Percentiles rank a stretch among this genome's conserved stretches.
These are phyloP conservation scores for Puccinellia tenuiflora DNA, from an alignment of 176 grass and related monocot species.

Conservation along the genomic window DNA sequence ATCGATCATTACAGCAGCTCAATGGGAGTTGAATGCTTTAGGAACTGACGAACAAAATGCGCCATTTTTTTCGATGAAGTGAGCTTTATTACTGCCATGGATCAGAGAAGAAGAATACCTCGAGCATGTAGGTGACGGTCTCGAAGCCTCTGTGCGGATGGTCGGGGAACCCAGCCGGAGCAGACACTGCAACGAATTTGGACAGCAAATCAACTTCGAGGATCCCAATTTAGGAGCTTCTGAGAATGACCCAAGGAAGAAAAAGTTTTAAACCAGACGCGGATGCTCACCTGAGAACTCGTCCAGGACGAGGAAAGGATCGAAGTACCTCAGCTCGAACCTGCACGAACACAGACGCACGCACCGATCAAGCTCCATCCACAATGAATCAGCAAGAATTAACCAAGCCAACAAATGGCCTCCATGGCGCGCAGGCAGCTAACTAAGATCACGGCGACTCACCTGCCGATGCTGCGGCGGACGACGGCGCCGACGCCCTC, in stretches of 20 bases:
- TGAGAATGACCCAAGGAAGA: not conserved
- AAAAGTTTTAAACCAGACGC: too few species aligned
- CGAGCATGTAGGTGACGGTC: constrained; percentile 98
- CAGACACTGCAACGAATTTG: constrained; percentile 38
- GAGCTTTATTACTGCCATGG: too few species aligned
- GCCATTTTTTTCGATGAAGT: too few species aligned
- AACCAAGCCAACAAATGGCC: not conserved
- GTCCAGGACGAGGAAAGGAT: constrained; percentile 88
- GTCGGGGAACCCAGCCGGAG: constrained; percentile 92
- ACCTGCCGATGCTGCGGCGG: constrained; percentile 94
- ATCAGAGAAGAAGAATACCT: constrained; percentile 31
- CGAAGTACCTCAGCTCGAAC: constrained; percentile 92
- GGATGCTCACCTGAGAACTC: constrained; percentile 79
- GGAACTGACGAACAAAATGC: too few species aligned
- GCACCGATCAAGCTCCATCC: not conserved
- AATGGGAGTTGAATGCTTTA: not conserved
- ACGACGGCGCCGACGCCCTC: constrained; percentile 87
- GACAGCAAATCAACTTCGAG: not conserved
- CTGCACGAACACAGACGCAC: constrained; percentile 24
- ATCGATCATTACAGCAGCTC: not conserved
- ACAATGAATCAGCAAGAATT: not conserved
- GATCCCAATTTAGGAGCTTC: not conserved
- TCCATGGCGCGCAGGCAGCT: too few species aligned
- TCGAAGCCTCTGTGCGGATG: constrained; percentile 98
- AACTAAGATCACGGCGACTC: not conserved